Conservation (phyloP, 208 protist species). For the Trypanosoma cruzi region DNA sequence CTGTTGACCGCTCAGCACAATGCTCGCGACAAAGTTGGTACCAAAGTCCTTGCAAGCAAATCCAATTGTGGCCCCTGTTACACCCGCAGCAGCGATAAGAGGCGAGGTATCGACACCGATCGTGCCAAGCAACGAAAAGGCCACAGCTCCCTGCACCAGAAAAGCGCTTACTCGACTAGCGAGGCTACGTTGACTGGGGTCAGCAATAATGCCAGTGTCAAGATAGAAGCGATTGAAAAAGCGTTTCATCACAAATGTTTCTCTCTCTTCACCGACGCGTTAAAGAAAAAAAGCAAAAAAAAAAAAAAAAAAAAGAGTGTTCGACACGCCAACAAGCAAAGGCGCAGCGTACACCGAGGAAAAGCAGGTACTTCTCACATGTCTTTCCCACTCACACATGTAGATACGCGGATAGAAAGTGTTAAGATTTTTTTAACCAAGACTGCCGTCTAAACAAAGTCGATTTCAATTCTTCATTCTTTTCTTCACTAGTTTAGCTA, state of each 20-base stretch:
- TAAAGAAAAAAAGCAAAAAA: not conserved
- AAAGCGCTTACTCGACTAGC: conserved; percentile 62
- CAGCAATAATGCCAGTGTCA: conserved; percentile 60
- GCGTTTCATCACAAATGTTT: conserved; percentile 60
- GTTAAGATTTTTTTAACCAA: too few relatives aligned
- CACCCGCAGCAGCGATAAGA: conserved; percentile 72
- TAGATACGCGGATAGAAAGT: too few relatives aligned
- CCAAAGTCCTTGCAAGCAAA: conserved; percentile 89
- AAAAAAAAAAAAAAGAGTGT: not conserved
- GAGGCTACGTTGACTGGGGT: conserved; percentile 75
- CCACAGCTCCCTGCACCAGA: conserved; percentile 49
- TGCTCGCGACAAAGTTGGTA: conserved; percentile 81
- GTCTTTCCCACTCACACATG: too few relatives aligned
- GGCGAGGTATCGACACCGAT: conserved; percentile 77
- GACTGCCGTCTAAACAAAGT: too few relatives aligned
- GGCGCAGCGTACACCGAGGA: too few relatives aligned
- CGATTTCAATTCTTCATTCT: too few relatives aligned
- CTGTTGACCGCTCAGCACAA: conserved; percentile 64
- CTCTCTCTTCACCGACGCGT: not conserved
- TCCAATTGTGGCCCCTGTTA: conserved; percentile 81
- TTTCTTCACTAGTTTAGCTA: too few relatives aligned
- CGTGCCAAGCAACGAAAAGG: conserved; percentile 72
- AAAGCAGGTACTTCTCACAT: too few relatives aligned
- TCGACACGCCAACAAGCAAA: too few relatives aligned
- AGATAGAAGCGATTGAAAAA: conserved; percentile 79